phyloP scores from a whole-genome alignment of 2,329 filamentous ascomycete genomes.

The Penicillium frequentans region DNA sequence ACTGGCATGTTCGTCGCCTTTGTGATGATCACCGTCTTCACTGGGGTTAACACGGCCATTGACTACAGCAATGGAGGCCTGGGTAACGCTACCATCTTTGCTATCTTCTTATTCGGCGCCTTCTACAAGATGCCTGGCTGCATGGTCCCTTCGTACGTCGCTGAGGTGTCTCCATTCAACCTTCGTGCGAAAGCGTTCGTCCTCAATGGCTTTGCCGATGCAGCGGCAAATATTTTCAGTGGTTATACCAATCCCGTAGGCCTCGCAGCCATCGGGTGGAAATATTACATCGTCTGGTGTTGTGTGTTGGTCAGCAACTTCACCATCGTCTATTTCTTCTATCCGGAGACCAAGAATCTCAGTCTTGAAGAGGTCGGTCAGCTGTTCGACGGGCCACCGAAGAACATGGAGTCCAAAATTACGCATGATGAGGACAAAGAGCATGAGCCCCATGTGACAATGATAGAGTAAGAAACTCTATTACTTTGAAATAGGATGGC shows the following conservation, averaged over 20 bases:
- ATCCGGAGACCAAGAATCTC: constrained; percentile 18
- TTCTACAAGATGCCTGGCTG: constrained; percentile 31
- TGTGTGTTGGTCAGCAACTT: constrained; percentile 29
- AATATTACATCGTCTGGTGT: constrained; percentile 42
- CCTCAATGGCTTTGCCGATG: constrained; percentile 32
- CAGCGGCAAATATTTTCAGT: constrained; percentile 34
- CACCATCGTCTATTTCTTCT: constrained; percentile 26
- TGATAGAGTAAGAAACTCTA: background rate
- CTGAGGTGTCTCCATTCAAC: constrained; percentile 51
- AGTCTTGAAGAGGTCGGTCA: constrained; percentile 17
- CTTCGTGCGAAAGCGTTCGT: constrained; percentile 51
- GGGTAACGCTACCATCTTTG: constrained; percentile 29
- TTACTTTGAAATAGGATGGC: too few relatives aligned
- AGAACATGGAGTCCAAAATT: constrained; percentile 21
- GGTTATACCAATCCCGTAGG: constrained; percentile 35
- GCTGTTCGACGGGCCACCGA: constrained; percentile 21
- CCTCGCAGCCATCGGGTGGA: constrained; percentile 33
- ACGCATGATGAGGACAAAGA: background rate
- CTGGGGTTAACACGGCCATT: constrained; percentile 32
- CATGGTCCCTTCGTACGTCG: constrained; percentile 36
- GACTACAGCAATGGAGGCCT: constrained; percentile 40
- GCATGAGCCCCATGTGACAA: background rate
- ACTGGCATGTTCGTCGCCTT: background rate
- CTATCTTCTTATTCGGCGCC: constrained; percentile 46
- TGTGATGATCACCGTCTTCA: constrained; percentile 25